Evolutionary conservation across 257 asterid genomes (phyloP).

Genomic region (Euphrasia confusa): DNA sequence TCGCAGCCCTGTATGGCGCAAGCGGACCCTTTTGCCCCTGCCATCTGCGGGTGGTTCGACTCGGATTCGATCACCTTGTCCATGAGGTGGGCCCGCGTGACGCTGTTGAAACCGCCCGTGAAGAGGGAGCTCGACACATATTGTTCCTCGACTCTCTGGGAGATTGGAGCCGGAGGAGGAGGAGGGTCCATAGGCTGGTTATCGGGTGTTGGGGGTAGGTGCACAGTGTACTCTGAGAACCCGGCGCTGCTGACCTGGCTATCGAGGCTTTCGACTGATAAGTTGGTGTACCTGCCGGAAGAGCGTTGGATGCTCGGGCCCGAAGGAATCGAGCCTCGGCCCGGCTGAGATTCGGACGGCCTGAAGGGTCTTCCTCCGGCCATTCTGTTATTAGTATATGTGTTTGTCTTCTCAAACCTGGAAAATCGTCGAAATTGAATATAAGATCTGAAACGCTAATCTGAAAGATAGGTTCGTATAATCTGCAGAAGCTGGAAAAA

Average conservation of each 20-base stretch:
- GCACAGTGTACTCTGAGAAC: conserved; percentile 52
- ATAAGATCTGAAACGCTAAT: too few relatives aligned
- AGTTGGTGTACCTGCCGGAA: conserved; percentile 56
- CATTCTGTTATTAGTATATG: conserved; percentile 30
- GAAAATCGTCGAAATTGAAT: conserved; percentile 2
- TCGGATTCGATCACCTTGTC: conserved; percentile 80
- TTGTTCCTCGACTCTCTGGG: conserved; percentile 78
- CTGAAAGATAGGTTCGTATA: too few relatives aligned
- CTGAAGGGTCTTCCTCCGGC: conserved; percentile 43
- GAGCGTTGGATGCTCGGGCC: conserved; percentile 46
- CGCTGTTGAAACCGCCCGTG: conserved; percentile 64
- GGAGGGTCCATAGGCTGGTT: conserved; percentile 51
- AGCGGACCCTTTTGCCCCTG: conserved; percentile 67
- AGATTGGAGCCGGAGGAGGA: conserved; percentile 26
- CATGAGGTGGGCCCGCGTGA: conserved; percentile 76
- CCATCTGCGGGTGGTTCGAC: conserved; percentile 79
- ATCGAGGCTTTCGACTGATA: conserved; percentile 55
- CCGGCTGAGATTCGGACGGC: conserved; percentile 29
- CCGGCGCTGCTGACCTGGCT: conserved; percentile 55
- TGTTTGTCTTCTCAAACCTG: conserved; percentile 24
- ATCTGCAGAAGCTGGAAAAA: too few relatives aligned
- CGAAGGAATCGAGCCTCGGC: conserved; percentile 33
- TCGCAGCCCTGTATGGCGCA: conserved; percentile 69
- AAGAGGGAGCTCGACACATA: conserved; percentile 70
- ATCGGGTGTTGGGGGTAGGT: conserved; percentile 68